phyloP scores from a whole-genome alignment of 225 moss, liverwort and hornwort species.

The Polytrichum formosum region DNA sequence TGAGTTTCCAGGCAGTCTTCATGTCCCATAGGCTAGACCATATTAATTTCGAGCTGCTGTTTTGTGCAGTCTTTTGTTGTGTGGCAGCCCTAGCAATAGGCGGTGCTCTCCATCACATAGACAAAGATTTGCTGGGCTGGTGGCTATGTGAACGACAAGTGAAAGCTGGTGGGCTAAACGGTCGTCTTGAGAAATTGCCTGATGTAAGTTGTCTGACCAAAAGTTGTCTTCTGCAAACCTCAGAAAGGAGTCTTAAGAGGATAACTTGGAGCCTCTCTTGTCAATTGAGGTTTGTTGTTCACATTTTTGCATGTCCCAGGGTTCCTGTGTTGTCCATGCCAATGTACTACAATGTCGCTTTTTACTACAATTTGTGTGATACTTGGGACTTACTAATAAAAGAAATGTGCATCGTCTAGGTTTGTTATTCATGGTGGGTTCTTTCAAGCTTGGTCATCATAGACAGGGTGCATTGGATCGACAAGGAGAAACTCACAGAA shows the following conservation, averaged over 20 bases:
- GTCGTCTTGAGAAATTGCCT: slow-evolving; percentile 88
- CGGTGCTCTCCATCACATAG: slow-evolving; percentile 82
- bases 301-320: too few species aligned
- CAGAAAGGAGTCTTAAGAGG: neutral
- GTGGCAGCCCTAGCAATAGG: slow-evolving; percentile 78
- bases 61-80: slow-evolving; percentile 74
- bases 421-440: slow-evolving; percentile 97
- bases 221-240: neutral
- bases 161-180: slow-evolving; percentile 76
- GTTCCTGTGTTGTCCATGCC: too few species aligned
- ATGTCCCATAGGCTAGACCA: too few species aligned
- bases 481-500: slow-evolving; percentile 62
- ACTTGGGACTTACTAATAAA: too few species aligned
- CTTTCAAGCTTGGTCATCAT: slow-evolving; percentile 80
- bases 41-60: neutral
- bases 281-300: too few species aligned
- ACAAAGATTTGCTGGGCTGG: slow-evolving; percentile 79
- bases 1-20: too few species aligned
- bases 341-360: too few species aligned
- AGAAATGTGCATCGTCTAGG: slow-evolving; percentile 31
- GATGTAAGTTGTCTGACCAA: slow-evolving; percentile 44
- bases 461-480: slow-evolving; percentile 79
- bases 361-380: too few species aligned
- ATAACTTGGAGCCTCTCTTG: neutral
- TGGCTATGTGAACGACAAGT: slow-evolving; percentile 95